These are phyloP conservation scores for Fusarium napiforme DNA, from an alignment of 2,329 filamentous ascomycete species.

Conservation along the genomic window DNA sequence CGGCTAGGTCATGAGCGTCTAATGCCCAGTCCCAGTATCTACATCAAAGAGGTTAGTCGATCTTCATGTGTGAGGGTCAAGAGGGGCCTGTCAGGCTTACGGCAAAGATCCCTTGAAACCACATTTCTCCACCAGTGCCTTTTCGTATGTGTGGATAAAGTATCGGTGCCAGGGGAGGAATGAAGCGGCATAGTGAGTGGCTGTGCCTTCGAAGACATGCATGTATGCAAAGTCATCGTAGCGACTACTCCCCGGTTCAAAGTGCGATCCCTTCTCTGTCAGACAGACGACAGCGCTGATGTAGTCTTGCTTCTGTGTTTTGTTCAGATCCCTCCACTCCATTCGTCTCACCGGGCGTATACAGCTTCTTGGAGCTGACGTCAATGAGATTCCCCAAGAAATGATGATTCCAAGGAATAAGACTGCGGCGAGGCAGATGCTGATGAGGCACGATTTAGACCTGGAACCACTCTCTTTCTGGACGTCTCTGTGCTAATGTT, in stretches of 20 bases:
- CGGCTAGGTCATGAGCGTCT: background rate
- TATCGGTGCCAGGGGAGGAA: background rate
- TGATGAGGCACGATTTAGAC: background rate
- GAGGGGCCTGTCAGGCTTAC: no score
- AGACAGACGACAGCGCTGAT: background rate
- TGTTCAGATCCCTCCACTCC: background rate
- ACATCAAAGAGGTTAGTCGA: background rate
- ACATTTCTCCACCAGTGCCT: background rate
- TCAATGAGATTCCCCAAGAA: background rate
- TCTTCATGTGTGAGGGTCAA: no score
- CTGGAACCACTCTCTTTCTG: rapidly evolving
- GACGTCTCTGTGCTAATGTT: background rate
- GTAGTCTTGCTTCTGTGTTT: background rate
- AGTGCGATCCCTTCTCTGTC: background rate
- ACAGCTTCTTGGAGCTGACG: background rate
- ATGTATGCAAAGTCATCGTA: background rate
- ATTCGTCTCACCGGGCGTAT: background rate
- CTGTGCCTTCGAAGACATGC: background rate
- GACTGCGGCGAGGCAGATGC: background rate
- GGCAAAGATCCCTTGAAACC: background rate
- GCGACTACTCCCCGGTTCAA: background rate
- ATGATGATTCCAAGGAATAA: background rate
- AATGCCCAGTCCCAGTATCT: background rate
- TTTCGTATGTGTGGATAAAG: background rate
- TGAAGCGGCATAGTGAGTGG: background rate